Evolutionary conservation across 2,329 filamentous ascomycete genomes (phyloP), one percentile per base, ranked within the genome.

Genomic region (Microsporum audouinii): DNA sequence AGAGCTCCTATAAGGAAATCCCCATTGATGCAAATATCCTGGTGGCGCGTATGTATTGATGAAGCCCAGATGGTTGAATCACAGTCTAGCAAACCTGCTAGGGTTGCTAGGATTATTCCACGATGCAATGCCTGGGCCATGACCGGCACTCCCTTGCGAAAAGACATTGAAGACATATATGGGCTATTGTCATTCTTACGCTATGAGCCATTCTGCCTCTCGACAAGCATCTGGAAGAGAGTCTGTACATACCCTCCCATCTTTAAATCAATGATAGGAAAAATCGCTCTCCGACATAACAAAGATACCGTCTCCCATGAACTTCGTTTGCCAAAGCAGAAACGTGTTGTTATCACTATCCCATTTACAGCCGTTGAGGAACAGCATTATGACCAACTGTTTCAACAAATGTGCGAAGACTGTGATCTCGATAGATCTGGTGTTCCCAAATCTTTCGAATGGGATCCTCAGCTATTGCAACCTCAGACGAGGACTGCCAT

Each of bases 331-430:
- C 94, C 94, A 7, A 79, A 84, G 0, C 94, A 99, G 70, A 91
- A 88, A 68, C 85, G 94, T 7, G 86, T 90, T 64, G 86, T 95
- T 8, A 89, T 97, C 62, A 94, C 88, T 1, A 85, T 96, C 71
- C 90, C 94, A 0, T 95, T 97, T 68, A 94, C 88, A 0, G 84
- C 89, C 0, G 83, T 97, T 8, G 94, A 97, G 70, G 89, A 96
- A 69, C 89, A 96, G 69, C 85, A 95, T 69, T 97, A 97, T 68
- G 80, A 82, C 47, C 83, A 85, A 5, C 73, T 95, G 1, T 91
- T 92, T 69, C 81, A 84, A 56, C 79, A 88, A 63, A 90, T 96
- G 83, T 85, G 85, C 58, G 79, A 85, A 33, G 83, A 83, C 1
- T 88, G 86, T 64, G 85, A 83, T 1, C 72, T 97, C 5, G 80